Conservation (phyloP, 768 basidiomycete species). For the Nidula microcarpa region DNA sequence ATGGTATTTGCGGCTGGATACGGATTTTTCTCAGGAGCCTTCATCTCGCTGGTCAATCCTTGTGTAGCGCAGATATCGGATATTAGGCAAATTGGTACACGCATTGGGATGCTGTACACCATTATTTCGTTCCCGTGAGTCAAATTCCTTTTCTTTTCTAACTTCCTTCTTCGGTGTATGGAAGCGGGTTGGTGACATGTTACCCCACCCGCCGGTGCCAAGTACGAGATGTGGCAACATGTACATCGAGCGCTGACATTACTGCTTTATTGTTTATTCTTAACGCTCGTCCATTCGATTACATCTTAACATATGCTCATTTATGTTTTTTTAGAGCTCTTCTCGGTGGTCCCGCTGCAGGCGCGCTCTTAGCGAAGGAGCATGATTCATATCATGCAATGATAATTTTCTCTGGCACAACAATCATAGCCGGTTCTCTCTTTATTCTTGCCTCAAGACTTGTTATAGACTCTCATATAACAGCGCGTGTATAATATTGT, state of each 20-base stretch:
- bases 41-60: slow-evolving; percentile 64
- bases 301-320: neutral
- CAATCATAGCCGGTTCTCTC: slow-evolving; percentile 55
- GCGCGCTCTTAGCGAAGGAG: slow-evolving; percentile 44
- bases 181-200: neutral
- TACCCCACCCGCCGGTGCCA: neutral
- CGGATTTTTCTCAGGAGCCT: slow-evolving; percentile 66
- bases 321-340: slow-evolving; percentile 40
- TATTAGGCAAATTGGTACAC: slow-evolving; percentile 51
- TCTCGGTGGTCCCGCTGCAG: slow-evolving; percentile 62
- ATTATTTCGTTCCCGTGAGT: slow-evolving; percentile 72
- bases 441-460: slow-evolving; percentile 51
- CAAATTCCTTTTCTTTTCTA: neutral
- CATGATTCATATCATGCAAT: slow-evolving; percentile 46
- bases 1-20: slow-evolving; percentile 53
- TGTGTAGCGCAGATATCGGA: slow-evolving; percentile 68
- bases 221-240: neutral
- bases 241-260: neutral
- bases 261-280: neutral
- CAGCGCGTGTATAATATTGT: slow-evolving; percentile 39
- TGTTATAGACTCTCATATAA: slow-evolving; percentile 35
- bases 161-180: neutral
- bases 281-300: neutral
- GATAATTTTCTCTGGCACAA: slow-evolving; percentile 58
- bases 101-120: slow-evolving; percentile 64